Evolutionary conservation across 1,139 yeast species (phyloP).

Genomic region (Taiozyma sp.): DNA sequence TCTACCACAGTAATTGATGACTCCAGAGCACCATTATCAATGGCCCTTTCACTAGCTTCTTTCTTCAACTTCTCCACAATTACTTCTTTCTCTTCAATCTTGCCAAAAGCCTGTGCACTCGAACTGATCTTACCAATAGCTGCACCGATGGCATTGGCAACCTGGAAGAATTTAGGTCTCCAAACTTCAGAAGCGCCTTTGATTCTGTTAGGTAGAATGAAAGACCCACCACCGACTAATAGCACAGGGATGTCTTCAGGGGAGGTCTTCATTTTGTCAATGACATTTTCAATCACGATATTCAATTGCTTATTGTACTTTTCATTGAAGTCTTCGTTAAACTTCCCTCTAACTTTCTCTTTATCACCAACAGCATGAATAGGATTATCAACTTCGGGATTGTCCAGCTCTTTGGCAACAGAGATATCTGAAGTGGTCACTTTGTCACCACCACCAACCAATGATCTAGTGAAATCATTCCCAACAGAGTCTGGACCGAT

Average conservation of each 20-base stretch:
- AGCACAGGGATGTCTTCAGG: conserved; percentile 39
- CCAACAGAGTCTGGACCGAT: conserved; percentile 43
- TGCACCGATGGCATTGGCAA: conserved; percentile 46
- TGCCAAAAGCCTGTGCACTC: conserved; percentile 23
- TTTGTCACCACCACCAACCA: conserved; percentile 35
- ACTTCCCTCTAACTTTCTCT: conserved; percentile 18
- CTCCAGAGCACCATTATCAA: conserved; percentile 29
- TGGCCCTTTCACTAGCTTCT: conserved; percentile 23
- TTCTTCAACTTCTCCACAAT: conserved; percentile 25
- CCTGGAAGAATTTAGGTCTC: conserved; percentile 35
- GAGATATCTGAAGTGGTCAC: conserved; percentile 36
- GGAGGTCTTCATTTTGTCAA: conserved; percentile 38
- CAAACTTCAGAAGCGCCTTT: conserved; percentile 37
- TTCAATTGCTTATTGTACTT: conserved; percentile 13
- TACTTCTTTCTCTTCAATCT: conserved; percentile 22
- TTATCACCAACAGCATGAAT: conserved; percentile 24
- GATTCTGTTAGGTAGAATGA: conserved; percentile 32
- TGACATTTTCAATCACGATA: conserved; percentile 26
- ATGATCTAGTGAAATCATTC: conserved; percentile 29
- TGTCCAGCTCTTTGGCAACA: conserved; percentile 18
- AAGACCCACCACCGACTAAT: conserved; percentile 42
- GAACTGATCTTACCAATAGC: conserved; percentile 38
- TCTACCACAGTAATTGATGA: conserved; percentile 30
- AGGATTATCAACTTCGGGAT: conserved; percentile 6
- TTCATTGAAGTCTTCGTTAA: conserved; percentile 10